Base-by-base conservation (phyloP, 495 filamentous ascomycete species). In the Xylaria nigripes region DNA sequence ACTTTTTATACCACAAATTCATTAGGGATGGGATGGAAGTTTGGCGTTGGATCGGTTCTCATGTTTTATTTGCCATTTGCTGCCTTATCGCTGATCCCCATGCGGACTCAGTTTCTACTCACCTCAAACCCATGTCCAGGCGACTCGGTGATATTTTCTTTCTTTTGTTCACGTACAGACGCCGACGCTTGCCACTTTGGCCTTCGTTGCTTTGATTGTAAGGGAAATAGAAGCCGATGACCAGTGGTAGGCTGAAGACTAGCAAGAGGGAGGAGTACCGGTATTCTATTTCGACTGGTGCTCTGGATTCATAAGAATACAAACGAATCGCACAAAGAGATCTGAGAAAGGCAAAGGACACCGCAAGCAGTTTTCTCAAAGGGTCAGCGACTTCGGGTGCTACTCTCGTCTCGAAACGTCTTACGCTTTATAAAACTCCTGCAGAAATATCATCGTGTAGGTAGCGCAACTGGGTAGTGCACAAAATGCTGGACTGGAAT, bases 21-120 rank as follows among this genome's bases (percentile, higher is more conserved):
- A 54, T 46, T 44, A 27, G 52, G 32, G 53, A 55, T 53, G 53
- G 62, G 56, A 45, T 29, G 45, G 46, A 60, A 40, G 57, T 46
- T 19, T 45, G 64, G 64, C 64, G 64, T 64, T 64, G 44, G 59
- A 57, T 41, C 13, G 29, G 44, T 54, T 54, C 51, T 50, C 25
- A 45, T 45, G 40, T 42, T 56, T 34, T 16, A 41, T 47, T 48
- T 6, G 15, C 43, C 9, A n/a, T 46, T 19, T 46, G 29, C 30
- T 54, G 51, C 47, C 16, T 12, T 19, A 25, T 16, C 6, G 38
- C 24, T 51, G n/a, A 45, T 52, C 10, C 44, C 34, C 23, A 30
- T 30, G 16, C 7, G 6, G 32, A 45, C 41, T 34, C 8, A 8
- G 13, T 23, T 23, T 30, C 45, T 10, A 32, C 45, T 23, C 34